Evolutionary conservation across 2,329 filamentous ascomycete species (phyloP).

Genomic region (Colletotrichum orchidophilum): DNA sequence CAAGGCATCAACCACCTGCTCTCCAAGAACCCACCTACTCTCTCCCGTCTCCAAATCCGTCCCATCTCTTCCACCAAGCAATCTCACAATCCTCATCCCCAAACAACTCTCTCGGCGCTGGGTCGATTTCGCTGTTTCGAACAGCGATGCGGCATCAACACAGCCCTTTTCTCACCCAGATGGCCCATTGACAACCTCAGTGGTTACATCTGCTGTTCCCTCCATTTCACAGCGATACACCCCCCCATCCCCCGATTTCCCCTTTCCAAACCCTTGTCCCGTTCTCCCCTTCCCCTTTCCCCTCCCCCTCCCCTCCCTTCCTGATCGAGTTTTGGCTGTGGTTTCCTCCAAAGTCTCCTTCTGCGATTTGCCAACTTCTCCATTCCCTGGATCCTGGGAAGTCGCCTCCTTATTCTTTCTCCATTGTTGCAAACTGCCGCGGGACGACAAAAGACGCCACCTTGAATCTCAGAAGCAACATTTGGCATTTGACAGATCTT

Average conservation of each 20-base stretch:
- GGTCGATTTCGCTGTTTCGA: slow-evolving; percentile 23
- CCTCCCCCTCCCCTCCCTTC: not conserved
- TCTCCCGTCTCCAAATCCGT: not conserved
- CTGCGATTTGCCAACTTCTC: not conserved
- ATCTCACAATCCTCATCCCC: slow-evolving; percentile 15
- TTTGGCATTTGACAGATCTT: slow-evolving; percentile 9
- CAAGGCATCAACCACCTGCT: not conserved
- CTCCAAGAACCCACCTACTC: not conserved
- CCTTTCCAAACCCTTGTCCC: slow-evolving; percentile 28
- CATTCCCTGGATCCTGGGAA: slow-evolving; percentile 2
- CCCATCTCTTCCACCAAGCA: not conserved
- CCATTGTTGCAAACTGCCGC: not conserved
- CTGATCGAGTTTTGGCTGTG: not conserved
- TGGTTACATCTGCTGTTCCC: slow-evolving; percentile 18
- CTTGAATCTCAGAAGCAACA: not conserved
- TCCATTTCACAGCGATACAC: slow-evolving; percentile 26
- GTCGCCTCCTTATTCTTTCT: not conserved
- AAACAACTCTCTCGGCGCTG: slow-evolving; percentile 34
- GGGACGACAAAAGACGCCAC: slow-evolving; percentile 11
- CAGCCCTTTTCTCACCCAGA: slow-evolving; percentile 15
- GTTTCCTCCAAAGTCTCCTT: not conserved
- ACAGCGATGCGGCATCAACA: slow-evolving; percentile 19
- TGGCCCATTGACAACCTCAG: slow-evolving; percentile 12
- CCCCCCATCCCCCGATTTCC: slow-evolving; percentile 18
- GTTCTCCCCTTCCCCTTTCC: not conserved